phyloP scores from a whole-genome alignment of 1,284 basidiomycete genomes.

The Ustilago tritici region DNA sequence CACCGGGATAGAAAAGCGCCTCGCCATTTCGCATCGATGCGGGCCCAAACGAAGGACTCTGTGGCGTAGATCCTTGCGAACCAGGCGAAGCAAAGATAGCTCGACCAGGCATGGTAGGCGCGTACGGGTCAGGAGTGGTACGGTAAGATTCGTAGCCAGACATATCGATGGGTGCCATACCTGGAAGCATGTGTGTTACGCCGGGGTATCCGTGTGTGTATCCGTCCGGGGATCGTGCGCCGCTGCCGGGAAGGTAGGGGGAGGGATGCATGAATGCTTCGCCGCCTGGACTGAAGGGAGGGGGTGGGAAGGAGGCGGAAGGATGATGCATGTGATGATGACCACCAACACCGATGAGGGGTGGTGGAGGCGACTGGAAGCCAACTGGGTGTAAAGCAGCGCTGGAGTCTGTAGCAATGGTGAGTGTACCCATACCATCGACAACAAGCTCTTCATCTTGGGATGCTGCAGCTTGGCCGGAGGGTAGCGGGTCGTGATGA shows the following conservation, averaged over 20 bases:
- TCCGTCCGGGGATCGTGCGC: conserved; percentile 44
- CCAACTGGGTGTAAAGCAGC: conserved; percentile 15
- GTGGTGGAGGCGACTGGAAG: conserved; percentile 22
- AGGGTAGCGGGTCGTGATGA: conserved; percentile 11
- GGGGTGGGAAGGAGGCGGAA: conserved; percentile 37
- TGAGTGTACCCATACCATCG: conserved; percentile 24
- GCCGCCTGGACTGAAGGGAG: conserved; percentile 33
- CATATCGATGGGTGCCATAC: conserved; percentile 49
- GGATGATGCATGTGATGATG: conserved; percentile 37
- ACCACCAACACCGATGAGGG: conserved; percentile 18
- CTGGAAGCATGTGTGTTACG: conserved; percentile 32
- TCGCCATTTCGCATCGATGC: conserved; percentile 40
- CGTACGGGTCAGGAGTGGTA: conserved; percentile 59
- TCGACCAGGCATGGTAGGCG: conserved; percentile 47
- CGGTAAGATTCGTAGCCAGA: conserved; percentile 57
- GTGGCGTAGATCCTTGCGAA: conserved; percentile 48
- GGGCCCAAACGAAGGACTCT: conserved; percentile 47
- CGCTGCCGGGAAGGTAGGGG: conserved; percentile 35
- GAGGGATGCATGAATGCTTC: conserved; percentile 43
- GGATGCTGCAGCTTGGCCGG: conserved; percentile 14
- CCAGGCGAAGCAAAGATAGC: conserved; percentile 50
- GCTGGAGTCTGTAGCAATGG: conserved; percentile 21
- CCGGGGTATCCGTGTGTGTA: conserved; percentile 34
- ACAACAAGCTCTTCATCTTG: conserved; percentile 27
- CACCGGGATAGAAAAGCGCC: conserved; percentile 43